A percentile compares a stretch with the other conserved stretches of the same genome.
phyloP scores from a whole-genome alignment of 257 asterid species.

The Agastache rugosa region DNA sequence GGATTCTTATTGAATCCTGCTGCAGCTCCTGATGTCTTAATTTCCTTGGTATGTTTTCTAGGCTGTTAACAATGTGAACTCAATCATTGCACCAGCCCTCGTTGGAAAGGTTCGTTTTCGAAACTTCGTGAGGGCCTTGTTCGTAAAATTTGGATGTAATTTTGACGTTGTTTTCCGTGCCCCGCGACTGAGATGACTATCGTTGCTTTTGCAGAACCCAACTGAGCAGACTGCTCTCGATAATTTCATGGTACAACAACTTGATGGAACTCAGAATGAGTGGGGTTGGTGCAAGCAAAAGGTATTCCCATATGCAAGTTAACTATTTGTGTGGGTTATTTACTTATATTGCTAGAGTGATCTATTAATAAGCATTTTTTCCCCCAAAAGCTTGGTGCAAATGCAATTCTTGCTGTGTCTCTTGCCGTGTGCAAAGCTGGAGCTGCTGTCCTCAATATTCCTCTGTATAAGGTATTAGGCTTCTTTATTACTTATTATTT shows the following conservation, averaged over 20 bases:
- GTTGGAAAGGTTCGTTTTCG: slow-evolving; percentile 82
- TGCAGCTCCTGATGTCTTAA: neutral
- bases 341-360: neutral
- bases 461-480: slow-evolving; percentile 78
- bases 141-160: neutral
- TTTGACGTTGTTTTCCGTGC: neutral
- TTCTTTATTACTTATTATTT: neutral
- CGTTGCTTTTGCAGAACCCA: slow-evolving; percentile 63
- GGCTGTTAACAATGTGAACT: slow-evolving; percentile 94
- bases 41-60: slow-evolving; percentile 31
- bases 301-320: slow-evolving; percentile 48
- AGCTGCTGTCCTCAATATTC: slow-evolving; percentile 73
- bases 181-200: neutral
- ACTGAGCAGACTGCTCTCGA: slow-evolving; percentile 87
- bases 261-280: slow-evolving; percentile 95
- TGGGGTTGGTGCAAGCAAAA: slow-evolving; percentile 99
- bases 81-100: slow-evolving; percentile 88
- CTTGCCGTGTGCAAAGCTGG: slow-evolving; percentile 98
- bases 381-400: slow-evolving; percentile 83
- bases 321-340: neutral
- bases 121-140: neutral
- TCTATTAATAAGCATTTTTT: slow-evolving; percentile 16
- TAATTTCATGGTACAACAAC: slow-evolving; percentile 92
- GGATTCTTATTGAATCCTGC: neutral
- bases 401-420: slow-evolving; percentile 94